These are phyloP conservation scores for Astrephomene gubernaculifera DNA, from an alignment of 139 green algal species.

Conservation along the genomic window DNA sequence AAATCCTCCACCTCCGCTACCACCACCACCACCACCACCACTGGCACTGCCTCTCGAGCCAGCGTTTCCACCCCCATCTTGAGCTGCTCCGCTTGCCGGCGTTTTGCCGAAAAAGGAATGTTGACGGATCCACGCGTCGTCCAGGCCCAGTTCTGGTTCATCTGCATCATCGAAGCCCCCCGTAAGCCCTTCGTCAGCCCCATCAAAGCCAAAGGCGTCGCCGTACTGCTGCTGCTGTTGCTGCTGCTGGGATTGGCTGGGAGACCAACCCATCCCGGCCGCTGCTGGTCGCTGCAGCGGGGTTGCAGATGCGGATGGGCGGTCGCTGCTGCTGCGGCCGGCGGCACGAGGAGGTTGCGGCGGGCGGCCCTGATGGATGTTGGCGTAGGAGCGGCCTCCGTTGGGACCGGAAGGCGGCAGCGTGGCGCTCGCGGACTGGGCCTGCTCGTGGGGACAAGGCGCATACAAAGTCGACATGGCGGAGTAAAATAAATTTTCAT, in stretches of 20 bases:
- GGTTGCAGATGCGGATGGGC: background rate
- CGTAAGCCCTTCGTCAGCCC: background rate
- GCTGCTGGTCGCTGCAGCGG: background rate
- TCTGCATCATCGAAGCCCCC: background rate
- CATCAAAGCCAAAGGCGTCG: background rate
- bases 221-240: background rate
- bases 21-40: background rate
- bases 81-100: background rate
- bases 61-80: too few species aligned
- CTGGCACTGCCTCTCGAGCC: too few species aligned
- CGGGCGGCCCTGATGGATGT: slow-evolving; percentile 24
- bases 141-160: too few species aligned
- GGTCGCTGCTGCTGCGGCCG: background rate
- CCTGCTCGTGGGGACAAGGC: too few species aligned
- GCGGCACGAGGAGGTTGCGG: background rate
- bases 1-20: background rate
- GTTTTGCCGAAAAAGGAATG: too few species aligned
- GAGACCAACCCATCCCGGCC: too few species aligned
- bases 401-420: background rate
- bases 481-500: too few species aligned
- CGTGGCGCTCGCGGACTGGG: background rate
- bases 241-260: background rate
- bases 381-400: slow-evolving; percentile 24
- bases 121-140: too few species aligned
- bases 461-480: too few species aligned